A percentile compares a stretch with the other conserved stretches of the same genome.
Conservation (phyloP, 768 basidiomycete species). For the Tricholoma sp. region DNA sequence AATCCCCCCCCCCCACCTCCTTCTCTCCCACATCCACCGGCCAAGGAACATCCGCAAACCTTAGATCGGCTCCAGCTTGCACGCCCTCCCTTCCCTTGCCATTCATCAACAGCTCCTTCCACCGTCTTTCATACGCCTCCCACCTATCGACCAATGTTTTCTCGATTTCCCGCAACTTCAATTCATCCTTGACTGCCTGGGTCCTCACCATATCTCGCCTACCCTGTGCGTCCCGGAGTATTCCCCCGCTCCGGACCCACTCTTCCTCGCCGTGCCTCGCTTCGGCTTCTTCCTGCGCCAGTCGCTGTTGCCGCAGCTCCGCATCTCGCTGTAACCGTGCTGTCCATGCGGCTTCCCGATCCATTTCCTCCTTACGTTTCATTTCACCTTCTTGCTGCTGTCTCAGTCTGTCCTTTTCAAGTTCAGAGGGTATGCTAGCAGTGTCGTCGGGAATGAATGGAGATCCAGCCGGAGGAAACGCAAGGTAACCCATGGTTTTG, state of each 20-base stretch:
- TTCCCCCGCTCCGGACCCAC: slow-evolving; percentile 56
- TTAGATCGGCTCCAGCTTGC: slow-evolving; percentile 15
- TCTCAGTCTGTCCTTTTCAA: not conserved
- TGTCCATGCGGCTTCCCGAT: slow-evolving; percentile 1
- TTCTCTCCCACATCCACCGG: slow-evolving; percentile 31
- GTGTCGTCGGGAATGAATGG: not conserved
- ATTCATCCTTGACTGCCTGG: slow-evolving; percentile 40
- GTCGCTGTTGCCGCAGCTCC: slow-evolving; percentile 8
- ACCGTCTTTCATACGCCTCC: slow-evolving; percentile 49
- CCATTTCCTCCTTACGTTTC: not conserved
- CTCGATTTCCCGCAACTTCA: slow-evolving; percentile 41
- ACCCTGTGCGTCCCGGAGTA: slow-evolving; percentile 46
- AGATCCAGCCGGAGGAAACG: slow-evolving; percentile 3
- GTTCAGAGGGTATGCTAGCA: not conserved
- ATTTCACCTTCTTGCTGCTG: not conserved
- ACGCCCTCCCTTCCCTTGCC: slow-evolving; percentile 4
- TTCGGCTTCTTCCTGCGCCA: slow-evolving; percentile 33
- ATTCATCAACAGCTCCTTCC: slow-evolving; percentile 35
- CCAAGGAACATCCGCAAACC: slow-evolving; percentile 61
- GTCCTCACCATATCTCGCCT: slow-evolving; percentile 48
- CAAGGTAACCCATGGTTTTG: slow-evolving; percentile 8
- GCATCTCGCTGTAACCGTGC: slow-evolving; percentile 3
- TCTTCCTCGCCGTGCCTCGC: slow-evolving; percentile 47
- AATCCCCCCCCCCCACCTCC: slow-evolving; percentile 19
- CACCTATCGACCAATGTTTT: slow-evolving; percentile 34